Conservation (phyloP, 352 stramenopile species). For the Globisporangium okanoganense region DNA sequence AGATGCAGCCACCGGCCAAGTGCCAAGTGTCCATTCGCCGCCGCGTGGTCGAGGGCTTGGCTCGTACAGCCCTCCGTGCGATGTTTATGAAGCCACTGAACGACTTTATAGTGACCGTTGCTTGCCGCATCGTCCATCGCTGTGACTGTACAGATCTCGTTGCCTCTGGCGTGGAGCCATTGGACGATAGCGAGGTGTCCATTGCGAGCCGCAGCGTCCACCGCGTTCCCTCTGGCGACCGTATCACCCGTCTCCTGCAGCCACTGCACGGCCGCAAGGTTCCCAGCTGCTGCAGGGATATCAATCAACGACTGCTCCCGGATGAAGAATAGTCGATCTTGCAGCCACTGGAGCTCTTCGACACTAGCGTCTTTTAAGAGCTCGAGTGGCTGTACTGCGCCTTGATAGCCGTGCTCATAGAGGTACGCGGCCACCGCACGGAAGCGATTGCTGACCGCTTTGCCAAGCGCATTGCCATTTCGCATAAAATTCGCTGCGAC, state of each 20-base stretch:
- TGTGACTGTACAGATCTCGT: background rate
- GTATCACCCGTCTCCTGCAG: background rate
- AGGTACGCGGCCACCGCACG: background rate
- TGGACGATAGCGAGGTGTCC: background rate
- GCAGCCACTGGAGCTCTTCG: background rate
- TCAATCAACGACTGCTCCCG: background rate
- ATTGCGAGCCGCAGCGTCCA: background rate
- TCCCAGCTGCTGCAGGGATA: background rate
- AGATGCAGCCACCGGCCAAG: background rate
- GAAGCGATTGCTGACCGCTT: background rate
- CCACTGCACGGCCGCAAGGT: background rate
- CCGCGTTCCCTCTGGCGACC: background rate
- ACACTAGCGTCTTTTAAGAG: background rate
- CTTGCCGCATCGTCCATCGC: background rate
- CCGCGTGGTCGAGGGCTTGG: background rate
- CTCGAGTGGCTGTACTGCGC: background rate
- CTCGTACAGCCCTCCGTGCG: conserved; percentile 2
- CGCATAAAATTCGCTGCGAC: background rate
- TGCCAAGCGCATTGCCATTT: background rate
- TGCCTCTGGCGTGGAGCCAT: background rate
- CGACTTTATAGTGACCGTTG: background rate
- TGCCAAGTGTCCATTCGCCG: background rate
- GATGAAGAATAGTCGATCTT: background rate
- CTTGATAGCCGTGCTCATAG: background rate
- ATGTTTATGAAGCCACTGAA: conserved; percentile 5